phyloP scores from a whole-genome alignment of 306 rosid species.

The Argentina anserina region DNA sequence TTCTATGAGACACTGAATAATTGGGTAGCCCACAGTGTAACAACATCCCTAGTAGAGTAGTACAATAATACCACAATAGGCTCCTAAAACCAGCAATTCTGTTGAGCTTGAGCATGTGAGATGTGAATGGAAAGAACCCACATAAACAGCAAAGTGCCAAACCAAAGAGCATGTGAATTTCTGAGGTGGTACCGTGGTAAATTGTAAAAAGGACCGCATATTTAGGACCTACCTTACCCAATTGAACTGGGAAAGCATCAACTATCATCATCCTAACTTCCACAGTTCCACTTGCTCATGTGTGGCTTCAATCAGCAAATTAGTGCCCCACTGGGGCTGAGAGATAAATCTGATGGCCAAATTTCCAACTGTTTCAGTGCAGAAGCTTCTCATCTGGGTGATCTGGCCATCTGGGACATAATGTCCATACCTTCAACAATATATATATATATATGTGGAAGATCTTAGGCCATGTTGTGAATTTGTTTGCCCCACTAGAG shows the following conservation, averaged over 20 bases:
- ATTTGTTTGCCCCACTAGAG: constrained; percentile 1
- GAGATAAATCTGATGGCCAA: background rate
- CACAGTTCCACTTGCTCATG: background rate
- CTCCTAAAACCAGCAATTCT: background rate
- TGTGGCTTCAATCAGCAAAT: background rate
- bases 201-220: background rate
- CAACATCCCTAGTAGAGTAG: background rate
- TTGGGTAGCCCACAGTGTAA: background rate
- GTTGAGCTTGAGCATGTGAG: background rate
- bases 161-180: background rate
- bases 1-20: background rate
- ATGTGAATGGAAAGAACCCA: background rate
- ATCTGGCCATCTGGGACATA: background rate
- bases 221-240: background rate
- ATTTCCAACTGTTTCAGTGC: background rate
- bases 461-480: background rate
- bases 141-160: background rate
- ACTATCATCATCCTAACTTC: background rate
- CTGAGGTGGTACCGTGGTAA: background rate
- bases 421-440: background rate
- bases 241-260: background rate
- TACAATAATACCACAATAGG: background rate
- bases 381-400: constrained; percentile 1
- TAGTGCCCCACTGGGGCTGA: background rate
- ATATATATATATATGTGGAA: background rate